These are phyloP conservation scores for Scedosporium apiospermum DNA, from an alignment of 2,329 filamentous ascomycete species.

Conservation along the genomic window DNA sequence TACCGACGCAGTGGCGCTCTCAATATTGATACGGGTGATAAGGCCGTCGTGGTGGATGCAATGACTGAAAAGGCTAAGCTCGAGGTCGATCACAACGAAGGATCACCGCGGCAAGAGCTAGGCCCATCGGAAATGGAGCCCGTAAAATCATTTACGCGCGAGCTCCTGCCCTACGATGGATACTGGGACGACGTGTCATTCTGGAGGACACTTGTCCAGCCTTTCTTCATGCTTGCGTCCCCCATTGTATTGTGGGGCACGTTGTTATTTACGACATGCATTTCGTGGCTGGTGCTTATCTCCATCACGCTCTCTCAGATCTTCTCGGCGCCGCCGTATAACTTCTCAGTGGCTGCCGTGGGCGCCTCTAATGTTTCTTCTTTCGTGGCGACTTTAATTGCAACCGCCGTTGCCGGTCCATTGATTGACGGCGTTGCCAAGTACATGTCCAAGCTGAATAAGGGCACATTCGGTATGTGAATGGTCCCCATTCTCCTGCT, in stretches of 20 bases:
- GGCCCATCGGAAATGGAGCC: slow-evolving; percentile 13
- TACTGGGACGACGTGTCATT: slow-evolving; percentile 27
- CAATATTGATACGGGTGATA: slow-evolving; percentile 10
- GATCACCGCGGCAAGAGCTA: neutral
- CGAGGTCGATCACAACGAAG: slow-evolving; percentile 9
- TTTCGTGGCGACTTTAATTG: slow-evolving; percentile 15
- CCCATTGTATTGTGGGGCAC: slow-evolving; percentile 28
- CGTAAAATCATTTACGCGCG: slow-evolving; percentile 15
- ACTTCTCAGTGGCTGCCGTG: slow-evolving; percentile 23
- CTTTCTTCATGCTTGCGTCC: slow-evolving; percentile 23
- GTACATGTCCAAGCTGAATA: slow-evolving; percentile 22
- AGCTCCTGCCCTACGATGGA: slow-evolving; percentile 25
- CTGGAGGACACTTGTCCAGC: slow-evolving; percentile 24
- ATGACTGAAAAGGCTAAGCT: slow-evolving; percentile 11
- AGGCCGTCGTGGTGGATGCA: slow-evolving; percentile 6
- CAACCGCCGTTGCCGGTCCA: slow-evolving; percentile 20
- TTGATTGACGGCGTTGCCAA: slow-evolving; percentile 23
- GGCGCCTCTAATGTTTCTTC: slow-evolving; percentile 13
- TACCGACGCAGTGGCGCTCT: slow-evolving; percentile 18
- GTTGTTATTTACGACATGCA: slow-evolving; percentile 26
- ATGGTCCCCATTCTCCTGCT: no score
- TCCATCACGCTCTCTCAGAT: slow-evolving; percentile 23
- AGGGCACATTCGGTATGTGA: slow-evolving; percentile 22
- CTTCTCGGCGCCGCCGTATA: slow-evolving; percentile 25
- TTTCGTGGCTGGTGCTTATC: slow-evolving; percentile 21